Conservation (phyloP, 225 moss, liverwort and hornwort species). For the Pseudoscleropodium purum region DNA sequence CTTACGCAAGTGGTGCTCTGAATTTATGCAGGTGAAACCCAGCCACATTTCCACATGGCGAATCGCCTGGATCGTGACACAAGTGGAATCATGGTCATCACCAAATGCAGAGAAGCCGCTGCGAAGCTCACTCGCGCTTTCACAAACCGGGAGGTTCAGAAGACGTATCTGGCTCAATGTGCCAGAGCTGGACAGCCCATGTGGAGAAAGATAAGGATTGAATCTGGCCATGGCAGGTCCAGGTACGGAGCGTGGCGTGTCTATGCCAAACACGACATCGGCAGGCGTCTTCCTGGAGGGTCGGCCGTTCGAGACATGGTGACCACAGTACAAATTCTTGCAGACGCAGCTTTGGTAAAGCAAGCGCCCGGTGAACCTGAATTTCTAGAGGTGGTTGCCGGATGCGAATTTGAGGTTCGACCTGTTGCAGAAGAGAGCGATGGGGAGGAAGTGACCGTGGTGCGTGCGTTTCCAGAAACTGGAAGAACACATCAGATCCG, state of each 20-base stretch:
- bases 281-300: slow-evolving; percentile 71
- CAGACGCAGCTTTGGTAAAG: slow-evolving; percentile 7
- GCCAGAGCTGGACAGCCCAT: slow-evolving; percentile 23
- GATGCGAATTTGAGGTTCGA: slow-evolving; percentile 29
- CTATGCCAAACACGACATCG: slow-evolving; percentile 69
- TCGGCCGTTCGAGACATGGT: slow-evolving; percentile 75
- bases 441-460: slow-evolving; percentile 46
- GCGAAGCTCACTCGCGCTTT: slow-evolving; percentile 73
- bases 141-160: slow-evolving; percentile 67
- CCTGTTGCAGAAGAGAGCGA: not conserved
- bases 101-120: slow-evolving; percentile 71
- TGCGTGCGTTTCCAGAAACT: slow-evolving; percentile 83
- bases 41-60: slow-evolving; percentile 73
- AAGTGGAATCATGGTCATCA: slow-evolving; percentile 92
- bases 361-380: not conserved
- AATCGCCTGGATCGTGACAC: slow-evolving; percentile 96
- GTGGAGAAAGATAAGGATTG: slow-evolving; percentile 48
- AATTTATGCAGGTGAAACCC: slow-evolving; percentile 6
- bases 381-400: slow-evolving; percentile 11
- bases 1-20: not conserved
- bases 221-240: slow-evolving; percentile 94
- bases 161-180: slow-evolving; percentile 82
- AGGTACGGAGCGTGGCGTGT: slow-evolving; percentile 96
- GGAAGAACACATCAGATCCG: slow-evolving; percentile 98
- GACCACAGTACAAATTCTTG: slow-evolving; percentile 50